A percentile compares a stretch with the other conserved stretches of the same genome.
These are phyloP conservation scores for Fusarium dimerum DNA, from an alignment of 2,329 filamentous ascomycete genomes.

Conservation along the genomic window DNA sequence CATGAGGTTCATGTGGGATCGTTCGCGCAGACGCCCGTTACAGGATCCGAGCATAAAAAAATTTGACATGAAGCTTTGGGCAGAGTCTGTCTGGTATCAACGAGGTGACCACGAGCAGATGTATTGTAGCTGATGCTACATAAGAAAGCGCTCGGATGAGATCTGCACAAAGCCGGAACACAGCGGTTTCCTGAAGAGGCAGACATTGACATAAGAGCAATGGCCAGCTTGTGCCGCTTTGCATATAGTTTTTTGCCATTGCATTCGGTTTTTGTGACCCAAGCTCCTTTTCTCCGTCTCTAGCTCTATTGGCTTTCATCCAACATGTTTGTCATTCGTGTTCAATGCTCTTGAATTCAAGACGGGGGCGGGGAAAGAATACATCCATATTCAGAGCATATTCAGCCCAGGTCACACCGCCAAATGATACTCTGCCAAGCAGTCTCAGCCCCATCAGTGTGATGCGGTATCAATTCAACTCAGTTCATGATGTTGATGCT, in stretches of 20 bases:
- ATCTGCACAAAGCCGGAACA: constrained; percentile 15
- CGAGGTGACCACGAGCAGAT: not conserved
- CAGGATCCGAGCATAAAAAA: constrained; percentile 8
- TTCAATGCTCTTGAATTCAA: not conserved
- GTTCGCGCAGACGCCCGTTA: constrained; percentile 9
- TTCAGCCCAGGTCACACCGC: not conserved
- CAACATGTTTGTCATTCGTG: no score
- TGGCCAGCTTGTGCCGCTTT: constrained; percentile 17
- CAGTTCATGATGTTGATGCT: no score
- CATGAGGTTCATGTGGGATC: constrained; percentile 12
- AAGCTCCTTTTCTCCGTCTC: no score
- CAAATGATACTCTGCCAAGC: not conserved
- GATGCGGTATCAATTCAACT: no score
- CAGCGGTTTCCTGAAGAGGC: constrained; percentile 3
- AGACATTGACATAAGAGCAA: constrained; percentile 23
- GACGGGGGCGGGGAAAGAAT: not conserved
- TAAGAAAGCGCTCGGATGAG: constrained; percentile 23
- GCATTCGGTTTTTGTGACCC: no score
- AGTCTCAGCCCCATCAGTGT: not conserved
- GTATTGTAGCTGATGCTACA: constrained; percentile 16
- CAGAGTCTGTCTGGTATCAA: not conserved
- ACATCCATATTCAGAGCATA: not conserved
- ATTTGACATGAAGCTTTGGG: constrained; percentile 8
- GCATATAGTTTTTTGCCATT: not conserved
- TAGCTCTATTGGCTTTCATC: no score